Base-by-base conservation (phyloP, 2,329 filamentous ascomycete species). In the Zasmidium angulare region DNA sequence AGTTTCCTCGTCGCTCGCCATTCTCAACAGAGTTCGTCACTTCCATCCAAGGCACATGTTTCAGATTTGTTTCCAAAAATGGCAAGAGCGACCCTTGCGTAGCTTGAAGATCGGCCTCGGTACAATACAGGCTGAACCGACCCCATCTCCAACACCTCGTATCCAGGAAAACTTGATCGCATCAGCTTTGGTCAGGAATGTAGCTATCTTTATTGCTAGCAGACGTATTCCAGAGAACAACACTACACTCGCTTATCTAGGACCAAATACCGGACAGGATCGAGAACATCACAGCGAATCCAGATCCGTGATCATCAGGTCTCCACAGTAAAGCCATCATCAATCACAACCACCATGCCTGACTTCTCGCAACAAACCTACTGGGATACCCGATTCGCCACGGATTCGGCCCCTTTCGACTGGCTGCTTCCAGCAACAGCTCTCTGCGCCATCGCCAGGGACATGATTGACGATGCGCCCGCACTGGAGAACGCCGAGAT, bases 301-400 rank as follows among this genome's bases (percentile, higher is more conserved):
- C n/a, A n/a, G n/a, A n/a, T n/a, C n/a, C n/a, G n/a, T n/a, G n/a
- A n/a, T n/a, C n/a, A n/a, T n/a, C n/a, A n/a, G n/a, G n/a, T n/a
- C n/a, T n/a, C n/a, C n/a, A n/a, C n/a, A n/a, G n/a, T n/a, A n/a
- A n/a, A n/a, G n/a, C n/a, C 29, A 36, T 36, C 29, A 36, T 36
- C 29, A 36, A 50, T 19, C 48, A 53, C 10, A 22, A 20, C 2
- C 43, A 61, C 19, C 14, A 66, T 66, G 64, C 63, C 64, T 29
- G 64, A 66, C 51, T 65, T 65, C 46, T 55, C 64, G 12, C 62
- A 59, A 11, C 57, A 59, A 46, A 56, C 61, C n/a, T 66, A 66
- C 61, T 66, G 64, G 64, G 61, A 66, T 23, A 23, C 49, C 22
- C 51, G 64, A 10, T 66, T 66, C 61, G 22, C 43, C 7, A 63